phyloP scores from a whole-genome alignment of 2,329 filamentous ascomycete genomes.

The Pleurostoma richardsiae region DNA sequence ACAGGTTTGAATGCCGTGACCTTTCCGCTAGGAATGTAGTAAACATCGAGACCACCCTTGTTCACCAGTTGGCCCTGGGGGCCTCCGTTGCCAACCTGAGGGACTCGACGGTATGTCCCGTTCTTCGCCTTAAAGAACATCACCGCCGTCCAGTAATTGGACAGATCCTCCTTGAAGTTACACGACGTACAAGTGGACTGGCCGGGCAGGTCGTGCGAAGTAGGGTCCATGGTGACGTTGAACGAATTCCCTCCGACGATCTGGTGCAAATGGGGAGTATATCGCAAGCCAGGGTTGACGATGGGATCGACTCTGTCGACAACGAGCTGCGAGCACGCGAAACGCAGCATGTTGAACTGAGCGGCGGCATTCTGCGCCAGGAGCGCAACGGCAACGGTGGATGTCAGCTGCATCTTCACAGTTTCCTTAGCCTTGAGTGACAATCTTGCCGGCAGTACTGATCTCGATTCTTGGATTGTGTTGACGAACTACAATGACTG shows the following conservation, averaged over 20 bases:
- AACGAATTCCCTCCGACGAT: conserved; percentile 40
- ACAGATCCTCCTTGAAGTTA: conserved; percentile 36
- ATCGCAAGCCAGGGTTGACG: conserved; percentile 37
- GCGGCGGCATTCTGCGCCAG: conserved; percentile 20
- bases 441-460: background rate
- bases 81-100: conserved; percentile 37
- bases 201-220: conserved; percentile 24
- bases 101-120: conserved; percentile 35
- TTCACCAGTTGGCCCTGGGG: conserved; percentile 36
- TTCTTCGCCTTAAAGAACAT: conserved; percentile 39
- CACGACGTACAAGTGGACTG: conserved; percentile 36
- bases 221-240: conserved; percentile 36
- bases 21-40: conserved; percentile 37
- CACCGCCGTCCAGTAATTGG: conserved; percentile 42
- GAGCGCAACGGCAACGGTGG: conserved; percentile 19
- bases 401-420: conserved; percentile 17
- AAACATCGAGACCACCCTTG: conserved; percentile 37
- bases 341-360: conserved; percentile 36
- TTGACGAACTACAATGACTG: background rate
- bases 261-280: conserved; percentile 41
- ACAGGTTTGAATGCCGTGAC: conserved; percentile 35
- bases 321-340: conserved; percentile 41
- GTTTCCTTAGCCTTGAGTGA: background rate
- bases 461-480: background rate
- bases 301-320: conserved; percentile 40